A percentile compares a stretch with the other conserved stretches of the same genome.
Evolutionary conservation across 345 rosid species (phyloP).

Genomic region (Heritiera fomes): DNA sequence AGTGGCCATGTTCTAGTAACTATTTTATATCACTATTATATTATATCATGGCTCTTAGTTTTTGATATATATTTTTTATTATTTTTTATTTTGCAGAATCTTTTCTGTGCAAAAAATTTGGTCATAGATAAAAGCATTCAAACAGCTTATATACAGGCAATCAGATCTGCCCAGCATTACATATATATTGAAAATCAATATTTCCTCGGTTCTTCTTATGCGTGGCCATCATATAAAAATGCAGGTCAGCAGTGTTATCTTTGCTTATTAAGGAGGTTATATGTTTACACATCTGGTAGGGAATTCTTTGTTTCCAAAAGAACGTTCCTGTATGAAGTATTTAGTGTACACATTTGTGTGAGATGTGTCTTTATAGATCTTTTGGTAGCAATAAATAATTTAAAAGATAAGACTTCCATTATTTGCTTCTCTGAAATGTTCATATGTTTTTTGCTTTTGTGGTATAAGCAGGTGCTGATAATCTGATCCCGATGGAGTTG

Average conservation of each 20-base stretch:
- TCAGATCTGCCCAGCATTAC: constrained; percentile 93
- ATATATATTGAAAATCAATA: constrained; percentile 97
- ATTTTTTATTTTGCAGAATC: constrained; percentile 57
- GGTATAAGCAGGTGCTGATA: constrained; percentile 78
- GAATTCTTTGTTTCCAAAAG: not conserved
- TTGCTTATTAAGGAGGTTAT: not conserved
- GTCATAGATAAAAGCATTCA: constrained; percentile 93
- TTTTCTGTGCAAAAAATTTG: constrained; percentile 57
- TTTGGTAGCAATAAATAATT: not conserved
- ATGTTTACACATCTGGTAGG: not conserved
- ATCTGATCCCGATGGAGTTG: constrained; percentile 94
- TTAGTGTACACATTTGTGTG: not conserved
- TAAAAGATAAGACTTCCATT: not conserved
- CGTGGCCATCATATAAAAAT: constrained; percentile 75
- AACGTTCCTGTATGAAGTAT: not conserved
- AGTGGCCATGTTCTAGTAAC: not conserved
- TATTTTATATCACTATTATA: not conserved
- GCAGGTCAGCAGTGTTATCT: constrained; percentile 58
- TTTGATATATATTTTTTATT: constrained; percentile 10
- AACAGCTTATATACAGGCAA: constrained; percentile 88
- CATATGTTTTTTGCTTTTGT: constrained; percentile 13
- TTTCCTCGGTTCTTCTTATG: constrained; percentile 95
- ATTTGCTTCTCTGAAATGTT: not conserved
- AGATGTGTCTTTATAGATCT: not conserved
- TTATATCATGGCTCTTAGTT: constrained; percentile 5